Conservation (phyloP, 768 basidiomycete genomes). For the Paxillus involutus region DNA sequence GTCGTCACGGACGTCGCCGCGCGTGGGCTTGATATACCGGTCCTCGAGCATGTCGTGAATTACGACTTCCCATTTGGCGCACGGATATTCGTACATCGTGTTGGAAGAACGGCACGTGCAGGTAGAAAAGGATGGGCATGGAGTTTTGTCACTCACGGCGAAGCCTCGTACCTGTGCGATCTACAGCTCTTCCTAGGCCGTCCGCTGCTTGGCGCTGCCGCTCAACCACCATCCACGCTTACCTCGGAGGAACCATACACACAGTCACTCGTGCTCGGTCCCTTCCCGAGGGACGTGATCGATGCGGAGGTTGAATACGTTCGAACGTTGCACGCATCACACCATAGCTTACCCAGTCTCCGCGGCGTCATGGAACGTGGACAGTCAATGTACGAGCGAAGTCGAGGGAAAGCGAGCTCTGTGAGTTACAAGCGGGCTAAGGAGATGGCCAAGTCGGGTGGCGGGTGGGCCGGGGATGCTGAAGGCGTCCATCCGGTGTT, state of each 20-base stretch:
- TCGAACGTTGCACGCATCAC: slow-evolving; percentile 58
- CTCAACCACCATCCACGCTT: slow-evolving; percentile 31
- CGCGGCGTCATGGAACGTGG: slow-evolving; percentile 86
- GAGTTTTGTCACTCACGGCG: slow-evolving; percentile 85
- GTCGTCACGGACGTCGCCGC: slow-evolving; percentile 99
- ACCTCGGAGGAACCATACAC: slow-evolving; percentile 64
- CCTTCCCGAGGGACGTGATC: slow-evolving; percentile 73
- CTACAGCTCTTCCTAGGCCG: slow-evolving; percentile 89
- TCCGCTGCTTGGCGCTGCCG: slow-evolving; percentile 54
- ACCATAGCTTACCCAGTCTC: slow-evolving; percentile 63
- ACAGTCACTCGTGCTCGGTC: slow-evolving; percentile 74
- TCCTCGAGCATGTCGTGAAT: slow-evolving; percentile 95
- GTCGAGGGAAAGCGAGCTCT: slow-evolving; percentile 85
- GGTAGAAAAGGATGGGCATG: slow-evolving; percentile 96
- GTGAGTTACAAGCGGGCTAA: slow-evolving; percentile 89
- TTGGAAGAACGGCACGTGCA: slow-evolving; percentile 94
- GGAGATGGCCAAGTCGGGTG: slow-evolving; percentile 67
- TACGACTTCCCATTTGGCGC: slow-evolving; percentile 97
- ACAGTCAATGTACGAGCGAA: slow-evolving; percentile 92
- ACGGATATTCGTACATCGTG: slow-evolving; percentile 93
- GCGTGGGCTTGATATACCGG: slow-evolving; percentile 95
- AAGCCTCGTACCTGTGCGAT: slow-evolving; percentile 89
- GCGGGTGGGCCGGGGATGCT: slow-evolving; percentile 64
- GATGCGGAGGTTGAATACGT: slow-evolving; percentile 87
- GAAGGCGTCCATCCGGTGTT: slow-evolving; percentile 73